Evolutionary conservation across 2,329 filamentous ascomycete species (phyloP), one percentile per base, ranked within the genome.

Genomic region (Neophaeococcomyces aloes): DNA sequence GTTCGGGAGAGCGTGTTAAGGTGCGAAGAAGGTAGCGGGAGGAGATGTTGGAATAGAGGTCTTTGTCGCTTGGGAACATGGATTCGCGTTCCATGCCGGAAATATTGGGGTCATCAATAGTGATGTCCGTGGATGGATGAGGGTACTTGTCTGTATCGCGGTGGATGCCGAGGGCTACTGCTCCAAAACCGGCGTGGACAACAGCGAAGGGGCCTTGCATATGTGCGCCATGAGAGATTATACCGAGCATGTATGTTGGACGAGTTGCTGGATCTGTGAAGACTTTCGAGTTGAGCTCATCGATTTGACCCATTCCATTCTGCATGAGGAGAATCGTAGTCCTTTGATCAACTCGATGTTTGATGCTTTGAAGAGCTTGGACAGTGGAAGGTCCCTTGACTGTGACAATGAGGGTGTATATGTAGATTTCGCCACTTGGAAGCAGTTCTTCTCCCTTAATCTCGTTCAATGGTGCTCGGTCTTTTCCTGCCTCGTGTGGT

Each of bases 281-380:
- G 21, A 93, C 61, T 8, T 72, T 62, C 27, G 72, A 63, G 54
- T 86, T 86, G 31, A 95, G 71, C 38, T 79, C 74, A 38, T 96
- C 87, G n/a, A 86, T 70, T 1, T 86, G 68, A 1, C 91, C 89
- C 62, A 96, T 76, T 1, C 88, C 86, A 49, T 89, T 84, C 45
- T 86, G 82, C 44, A 93, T 61, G 44, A 94, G 74, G 47, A 83
- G 78, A 6, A 94, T 73, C 0, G 85, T 83, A 1, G 82, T 86
- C 21, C 77, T 66, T 2, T 73, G 67, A 33, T 75, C 71, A n/a
- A 93, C 65, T 7, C 85, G 75, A 49, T 78, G 72, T 2, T 79
- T 71, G 41, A 94, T 75, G 1, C 74, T 63, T 5, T 74, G 67
- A 11, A 94, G 62, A 31, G 83, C 81, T 1, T 72, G 65, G n/a